phyloP scores from a whole-genome alignment of 78 protist species.

The Chrysochromulina parva region DNA sequence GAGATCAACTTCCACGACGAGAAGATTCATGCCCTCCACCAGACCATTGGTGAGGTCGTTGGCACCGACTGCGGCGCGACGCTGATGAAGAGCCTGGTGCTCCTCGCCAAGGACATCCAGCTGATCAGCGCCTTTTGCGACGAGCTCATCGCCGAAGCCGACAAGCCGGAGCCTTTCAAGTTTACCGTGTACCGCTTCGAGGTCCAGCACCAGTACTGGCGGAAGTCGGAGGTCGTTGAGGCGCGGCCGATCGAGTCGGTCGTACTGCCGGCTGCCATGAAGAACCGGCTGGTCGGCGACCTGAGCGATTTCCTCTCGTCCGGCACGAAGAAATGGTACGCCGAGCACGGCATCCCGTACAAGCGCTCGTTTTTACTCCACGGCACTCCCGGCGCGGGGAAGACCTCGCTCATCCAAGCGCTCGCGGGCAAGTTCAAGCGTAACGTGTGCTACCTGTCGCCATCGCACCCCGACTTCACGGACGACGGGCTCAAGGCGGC shows the following conservation, averaged over 20 bases:
- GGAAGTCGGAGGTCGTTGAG: background rate
- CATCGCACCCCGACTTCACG: constrained; percentile 20
- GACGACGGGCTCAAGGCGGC: constrained; percentile 28
- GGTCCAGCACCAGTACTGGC: background rate
- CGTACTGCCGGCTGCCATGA: background rate
- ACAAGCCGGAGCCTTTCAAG: background rate
- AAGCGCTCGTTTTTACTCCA: constrained; percentile 26
- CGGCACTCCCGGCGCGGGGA: constrained; percentile 54
- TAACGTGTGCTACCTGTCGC: constrained; percentile 21
- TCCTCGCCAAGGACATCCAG: background rate
- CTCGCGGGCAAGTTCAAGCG: constrained; percentile 35
- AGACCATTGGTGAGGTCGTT: background rate
- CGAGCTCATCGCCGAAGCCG: background rate
- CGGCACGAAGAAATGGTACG: background rate
- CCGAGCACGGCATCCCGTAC: constrained; percentile 54
- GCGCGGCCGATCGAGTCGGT: constrained; percentile 5
- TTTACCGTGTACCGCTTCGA: background rate
- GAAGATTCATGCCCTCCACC: background rate
- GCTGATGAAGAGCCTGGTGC: background rate
- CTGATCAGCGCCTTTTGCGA: background rate
- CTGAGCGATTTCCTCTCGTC: background rate
- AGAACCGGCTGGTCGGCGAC: constrained; percentile 13
- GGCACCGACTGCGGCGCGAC: background rate
- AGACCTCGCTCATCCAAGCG: constrained; percentile 38
- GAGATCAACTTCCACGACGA: too few relatives aligned